Evolutionary conservation across 179 eudicot genomes (phyloP).

Genomic region (Camellia oleifera): DNA sequence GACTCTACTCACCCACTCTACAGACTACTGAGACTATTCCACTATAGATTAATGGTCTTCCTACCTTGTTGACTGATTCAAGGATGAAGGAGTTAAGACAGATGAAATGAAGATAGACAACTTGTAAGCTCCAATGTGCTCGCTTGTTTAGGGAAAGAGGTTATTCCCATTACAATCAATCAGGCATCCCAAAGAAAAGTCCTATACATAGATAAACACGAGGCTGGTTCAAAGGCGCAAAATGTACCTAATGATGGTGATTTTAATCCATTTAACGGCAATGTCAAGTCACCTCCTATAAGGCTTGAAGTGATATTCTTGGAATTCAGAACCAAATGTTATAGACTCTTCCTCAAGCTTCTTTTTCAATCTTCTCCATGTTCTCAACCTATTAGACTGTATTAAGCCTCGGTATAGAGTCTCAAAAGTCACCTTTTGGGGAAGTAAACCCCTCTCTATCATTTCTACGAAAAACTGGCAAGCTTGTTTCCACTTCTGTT

Average conservation of each 20-base stretch:
- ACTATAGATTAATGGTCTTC: too few species aligned
- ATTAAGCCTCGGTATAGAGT: constrained; percentile 78
- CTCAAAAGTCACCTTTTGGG: constrained; percentile 89
- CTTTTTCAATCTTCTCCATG: constrained; percentile 95
- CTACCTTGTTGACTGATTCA: too few species aligned
- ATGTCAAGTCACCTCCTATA: constrained; percentile 56
- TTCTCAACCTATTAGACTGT: constrained; percentile 80
- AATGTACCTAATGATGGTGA: background rate
- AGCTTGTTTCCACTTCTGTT: constrained; percentile 75
- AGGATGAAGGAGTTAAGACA: too few species aligned
- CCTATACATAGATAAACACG: too few species aligned
- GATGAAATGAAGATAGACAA: too few species aligned
- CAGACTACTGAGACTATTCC: too few species aligned
- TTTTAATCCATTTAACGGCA: background rate
- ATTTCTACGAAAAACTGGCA: constrained; percentile 82
- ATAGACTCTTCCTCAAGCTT: constrained; percentile 88
- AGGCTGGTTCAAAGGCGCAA: background rate
- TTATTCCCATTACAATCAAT: too few species aligned
- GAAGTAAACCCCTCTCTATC: constrained; percentile 91
- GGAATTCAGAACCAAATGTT: constrained; percentile 76
- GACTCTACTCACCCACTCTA: too few species aligned
- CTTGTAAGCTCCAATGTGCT: too few species aligned
- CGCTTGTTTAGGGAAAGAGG: too few species aligned
- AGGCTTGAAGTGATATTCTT: constrained; percentile 70
- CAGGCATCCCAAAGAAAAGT: too few species aligned